Conservation (phyloP, 352 stramenopile species). For the Sclerospora graminicola region DNA sequence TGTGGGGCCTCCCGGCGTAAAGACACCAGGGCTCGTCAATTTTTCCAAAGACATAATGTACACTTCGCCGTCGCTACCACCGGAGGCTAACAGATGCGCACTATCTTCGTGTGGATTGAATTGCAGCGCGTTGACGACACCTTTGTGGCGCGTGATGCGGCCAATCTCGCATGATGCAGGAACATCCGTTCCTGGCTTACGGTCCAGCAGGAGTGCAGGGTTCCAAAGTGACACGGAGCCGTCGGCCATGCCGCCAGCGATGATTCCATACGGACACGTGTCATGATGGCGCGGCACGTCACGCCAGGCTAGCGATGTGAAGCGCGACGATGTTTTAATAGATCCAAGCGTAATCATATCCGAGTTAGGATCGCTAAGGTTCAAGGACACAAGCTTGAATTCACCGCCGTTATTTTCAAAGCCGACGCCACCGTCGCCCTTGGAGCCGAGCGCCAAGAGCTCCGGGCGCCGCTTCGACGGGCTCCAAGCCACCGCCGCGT, state of each 20-base stretch:
- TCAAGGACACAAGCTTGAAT: conserved; percentile 94
- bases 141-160: conserved; percentile 79
- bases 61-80: conserved; percentile 90
- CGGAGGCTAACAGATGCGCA: conserved; percentile 88
- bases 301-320: conserved; percentile 91
- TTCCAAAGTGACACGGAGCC: conserved; percentile 96
- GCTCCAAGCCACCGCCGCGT: conserved; percentile 84
- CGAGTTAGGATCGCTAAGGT: conserved; percentile 67
- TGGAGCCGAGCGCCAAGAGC: conserved; percentile 81
- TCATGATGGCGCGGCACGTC: conserved; percentile 70
- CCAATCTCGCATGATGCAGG: conserved; percentile 55
- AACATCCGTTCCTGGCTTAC: conserved; percentile 23
- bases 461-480: conserved; percentile 62
- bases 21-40: conserved; percentile 82
- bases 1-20: conserved; percentile 73
- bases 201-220: conserved; percentile 80
- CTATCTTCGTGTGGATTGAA: conserved; percentile 94
- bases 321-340: conserved; percentile 88
- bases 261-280: conserved; percentile 81
- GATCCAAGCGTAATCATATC: conserved; percentile 70
- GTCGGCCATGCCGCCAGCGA: conserved; percentile 96
- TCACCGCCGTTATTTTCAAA: conserved; percentile 97
- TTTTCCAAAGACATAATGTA: conserved; percentile 92
- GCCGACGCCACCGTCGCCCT: conserved; percentile 91
- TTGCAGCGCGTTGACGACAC: conserved; percentile 88